A percentile compares a stretch with the other conserved stretches of the same genome.
These are phyloP conservation scores for Fusarium torulosum DNA, from an alignment of 2,329 filamentous ascomycete species.

Conservation along the genomic window DNA sequence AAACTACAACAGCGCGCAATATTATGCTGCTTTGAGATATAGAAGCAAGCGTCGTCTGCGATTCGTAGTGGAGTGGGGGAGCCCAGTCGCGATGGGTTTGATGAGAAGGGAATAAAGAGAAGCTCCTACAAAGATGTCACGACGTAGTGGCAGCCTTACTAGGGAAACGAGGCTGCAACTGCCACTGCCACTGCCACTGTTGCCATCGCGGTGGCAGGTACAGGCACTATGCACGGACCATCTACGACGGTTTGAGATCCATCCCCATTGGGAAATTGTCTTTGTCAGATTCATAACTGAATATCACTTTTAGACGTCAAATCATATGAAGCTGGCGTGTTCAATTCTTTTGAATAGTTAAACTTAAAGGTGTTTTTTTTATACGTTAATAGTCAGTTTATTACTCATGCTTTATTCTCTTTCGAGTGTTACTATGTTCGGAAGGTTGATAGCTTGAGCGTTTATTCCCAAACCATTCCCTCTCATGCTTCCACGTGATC, in stretches of 20 bases:
- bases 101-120: conserved; percentile 31
- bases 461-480: conserved; percentile 1
- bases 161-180: conserved; percentile 46
- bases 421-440: background rate
- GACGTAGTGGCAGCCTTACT: conserved; percentile 47
- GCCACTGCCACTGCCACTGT: background rate
- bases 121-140: conserved; percentile 43
- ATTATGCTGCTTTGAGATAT: conserved; percentile 1
- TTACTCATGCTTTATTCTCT: background rate
- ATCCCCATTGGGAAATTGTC: conserved; percentile 4
- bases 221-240: conserved; percentile 36
- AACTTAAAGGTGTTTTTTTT: accelerated
- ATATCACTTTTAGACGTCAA: background rate
- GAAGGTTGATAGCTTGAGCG: background rate
- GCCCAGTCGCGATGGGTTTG: conserved; percentile 45
- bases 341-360: background rate
- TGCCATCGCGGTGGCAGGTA: conserved; percentile 29
- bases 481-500: conserved; percentile 33
- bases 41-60: conserved; percentile 19
- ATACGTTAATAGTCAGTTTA: background rate
- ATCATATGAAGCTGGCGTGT: background rate
- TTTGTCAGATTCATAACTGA: background rate
- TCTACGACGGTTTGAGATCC: conserved; percentile 13
- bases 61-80: conserved; percentile 25
- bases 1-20: conserved; percentile 10